These are phyloP conservation scores for Plasmodiophora brassicae DNA, from an alignment of 208 protist genomes.

Conservation along the genomic window DNA sequence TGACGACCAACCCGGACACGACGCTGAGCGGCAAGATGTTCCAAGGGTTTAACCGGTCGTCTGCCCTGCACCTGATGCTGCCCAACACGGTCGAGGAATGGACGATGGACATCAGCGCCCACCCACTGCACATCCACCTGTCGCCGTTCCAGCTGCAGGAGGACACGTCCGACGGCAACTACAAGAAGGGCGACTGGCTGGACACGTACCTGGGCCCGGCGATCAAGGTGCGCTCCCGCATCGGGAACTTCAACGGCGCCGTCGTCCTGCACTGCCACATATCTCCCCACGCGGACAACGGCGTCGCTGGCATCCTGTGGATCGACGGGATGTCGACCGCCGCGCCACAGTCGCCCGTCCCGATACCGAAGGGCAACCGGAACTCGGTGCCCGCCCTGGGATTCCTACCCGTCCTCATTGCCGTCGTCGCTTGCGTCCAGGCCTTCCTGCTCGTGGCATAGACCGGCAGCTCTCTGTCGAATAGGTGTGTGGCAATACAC, in stretches of 20 bases:
- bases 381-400: too few relatives aligned
- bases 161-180: conserved; percentile 1
- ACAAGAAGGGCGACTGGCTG: conserved; percentile 37
- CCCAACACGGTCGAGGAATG: not conserved
- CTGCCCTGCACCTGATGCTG: not conserved
- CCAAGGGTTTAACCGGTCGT: not conserved
- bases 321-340: conserved; percentile 22
- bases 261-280: conserved; percentile 43
- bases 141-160: conserved; percentile 32
- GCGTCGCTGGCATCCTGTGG: not conserved
- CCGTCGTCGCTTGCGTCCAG: too few relatives aligned
- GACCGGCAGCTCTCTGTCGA: too few relatives aligned
- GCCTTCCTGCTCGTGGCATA: too few relatives aligned
- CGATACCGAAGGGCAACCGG: too few relatives aligned
- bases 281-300: conserved; percentile 32
- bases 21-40: conserved; percentile 23
- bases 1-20: not conserved
- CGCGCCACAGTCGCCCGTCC: too few relatives aligned
- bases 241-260: not conserved
- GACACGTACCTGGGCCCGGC: not conserved
- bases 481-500: too few relatives aligned
- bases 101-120: not conserved
- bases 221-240: not conserved
- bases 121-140: conserved; percentile 38
- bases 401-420: too few relatives aligned